These are phyloP conservation scores for Komagataella pastoris DNA, from an alignment of 805 yeast species.

Conservation along the genomic window DNA sequence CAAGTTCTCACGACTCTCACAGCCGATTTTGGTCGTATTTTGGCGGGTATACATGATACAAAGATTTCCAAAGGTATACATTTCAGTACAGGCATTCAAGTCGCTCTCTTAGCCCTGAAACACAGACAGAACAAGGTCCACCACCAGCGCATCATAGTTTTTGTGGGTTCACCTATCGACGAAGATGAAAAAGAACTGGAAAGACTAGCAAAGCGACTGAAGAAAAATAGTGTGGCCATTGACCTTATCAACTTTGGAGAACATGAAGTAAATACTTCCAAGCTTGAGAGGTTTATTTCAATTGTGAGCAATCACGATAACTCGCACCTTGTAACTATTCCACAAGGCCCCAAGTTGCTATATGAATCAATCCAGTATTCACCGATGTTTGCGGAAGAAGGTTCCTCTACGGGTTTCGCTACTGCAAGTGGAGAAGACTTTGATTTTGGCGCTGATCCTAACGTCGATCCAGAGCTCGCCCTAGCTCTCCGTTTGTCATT, in stretches of 20 bases:
- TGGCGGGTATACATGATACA: conserved; percentile 73
- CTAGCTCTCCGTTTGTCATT: conserved; percentile 87
- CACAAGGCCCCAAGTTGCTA: conserved; percentile 78
- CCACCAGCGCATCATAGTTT: conserved; percentile 78
- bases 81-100: conserved; percentile 77
- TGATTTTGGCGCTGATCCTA: conserved; percentile 71
- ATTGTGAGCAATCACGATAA: conserved; percentile 65
- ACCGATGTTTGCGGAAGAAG: conserved; percentile 58
- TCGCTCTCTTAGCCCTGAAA: conserved; percentile 85
- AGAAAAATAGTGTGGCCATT: conserved; percentile 82
- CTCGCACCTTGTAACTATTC: conserved; percentile 73
- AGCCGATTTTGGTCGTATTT: conserved; percentile 71
- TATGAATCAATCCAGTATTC: conserved; percentile 74
- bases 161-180: conserved; percentile 76
- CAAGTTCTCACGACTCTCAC: conserved; percentile 84
- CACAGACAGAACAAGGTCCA: conserved; percentile 94
- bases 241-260: conserved; percentile 92
- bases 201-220: conserved; percentile 80
- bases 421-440: conserved; percentile 31
- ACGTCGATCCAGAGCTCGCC: conserved; percentile 94
- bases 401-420: conserved; percentile 30
- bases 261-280: conserved; percentile 59
- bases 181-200: conserved; percentile 63
- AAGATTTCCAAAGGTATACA: conserved; percentile 56
- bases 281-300: conserved; percentile 67